Percentiles rank a stretch among this genome's conserved stretches.
These are phyloP conservation scores for Mycosarcoma maydis DNA, from an alignment of 1,284 basidiomycete species.

Conservation along the genomic window DNA sequence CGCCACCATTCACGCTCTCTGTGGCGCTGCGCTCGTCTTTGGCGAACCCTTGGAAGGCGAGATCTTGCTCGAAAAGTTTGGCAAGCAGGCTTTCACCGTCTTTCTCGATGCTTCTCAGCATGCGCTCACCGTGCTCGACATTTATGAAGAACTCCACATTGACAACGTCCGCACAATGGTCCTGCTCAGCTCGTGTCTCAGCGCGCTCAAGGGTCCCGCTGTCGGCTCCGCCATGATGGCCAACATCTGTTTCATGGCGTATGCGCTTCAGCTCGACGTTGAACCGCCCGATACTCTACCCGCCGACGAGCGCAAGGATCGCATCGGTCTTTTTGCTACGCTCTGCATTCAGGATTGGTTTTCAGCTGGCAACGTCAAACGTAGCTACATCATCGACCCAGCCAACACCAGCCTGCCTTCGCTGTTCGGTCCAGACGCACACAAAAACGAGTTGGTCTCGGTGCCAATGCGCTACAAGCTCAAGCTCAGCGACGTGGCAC, in stretches of 20 bases:
- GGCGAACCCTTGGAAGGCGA: conserved; percentile 37
- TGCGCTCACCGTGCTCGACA: conserved; percentile 49
- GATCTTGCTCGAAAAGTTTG: conserved; percentile 17
- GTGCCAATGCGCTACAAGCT: conserved; percentile 34
- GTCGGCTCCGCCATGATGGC: conserved; percentile 42
- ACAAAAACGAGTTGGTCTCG: conserved; percentile 37
- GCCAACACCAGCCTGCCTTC: conserved; percentile 43
- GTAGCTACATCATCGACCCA: conserved; percentile 44
- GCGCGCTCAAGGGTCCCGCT: conserved; percentile 40
- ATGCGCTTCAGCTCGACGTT: conserved; percentile 51
- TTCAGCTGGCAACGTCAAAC: conserved; percentile 42
- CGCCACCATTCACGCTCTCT: conserved; percentile 40
- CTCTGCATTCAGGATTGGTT: conserved; percentile 53
- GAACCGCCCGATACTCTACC: conserved; percentile 52
- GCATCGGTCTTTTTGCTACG: conserved; percentile 47
- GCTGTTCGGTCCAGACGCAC: conserved; percentile 42
- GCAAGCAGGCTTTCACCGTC: conserved; percentile 31
- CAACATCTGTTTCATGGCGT: conserved; percentile 48
- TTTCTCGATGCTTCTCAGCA: conserved; percentile 50
- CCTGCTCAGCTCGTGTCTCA: conserved; percentile 31
- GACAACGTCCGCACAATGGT: conserved; percentile 51
- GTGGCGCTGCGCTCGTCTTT: conserved; percentile 32
- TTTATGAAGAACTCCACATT: conserved; percentile 53
- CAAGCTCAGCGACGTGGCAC: conserved; percentile 45
- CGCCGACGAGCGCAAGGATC: conserved; percentile 38